Evolutionary conservation across 768 basidiomycete genomes (phyloP).

Genomic region (Trametes meyenii): DNA sequence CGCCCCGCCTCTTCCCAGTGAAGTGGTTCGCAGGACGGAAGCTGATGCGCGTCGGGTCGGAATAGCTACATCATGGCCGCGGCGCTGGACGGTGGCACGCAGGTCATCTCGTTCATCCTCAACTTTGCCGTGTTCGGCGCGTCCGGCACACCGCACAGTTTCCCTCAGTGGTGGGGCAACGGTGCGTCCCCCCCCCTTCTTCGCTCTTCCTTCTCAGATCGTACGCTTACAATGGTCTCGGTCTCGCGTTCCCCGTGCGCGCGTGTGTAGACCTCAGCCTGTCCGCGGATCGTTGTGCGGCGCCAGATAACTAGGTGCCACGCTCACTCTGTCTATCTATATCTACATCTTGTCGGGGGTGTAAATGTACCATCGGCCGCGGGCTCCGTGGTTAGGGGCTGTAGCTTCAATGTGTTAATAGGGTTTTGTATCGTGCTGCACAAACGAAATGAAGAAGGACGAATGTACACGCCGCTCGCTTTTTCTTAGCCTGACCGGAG

Average conservation of each 20-base stretch:
- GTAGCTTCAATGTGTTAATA: too few relatives aligned
- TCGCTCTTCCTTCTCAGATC: background rate
- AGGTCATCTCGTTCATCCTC: conserved; percentile 40
- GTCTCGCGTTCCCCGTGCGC: background rate
- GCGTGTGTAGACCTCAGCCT: conserved; percentile 26
- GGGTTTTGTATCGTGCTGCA: too few relatives aligned
- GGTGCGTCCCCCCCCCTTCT: conserved; percentile 13
- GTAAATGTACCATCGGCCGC: too few relatives aligned
- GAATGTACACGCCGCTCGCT: too few relatives aligned
- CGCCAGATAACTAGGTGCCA: conserved; percentile 17
- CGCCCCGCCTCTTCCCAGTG: background rate
- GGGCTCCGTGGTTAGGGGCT: too few relatives aligned
- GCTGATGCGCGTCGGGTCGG: too few relatives aligned
- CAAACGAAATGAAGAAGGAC: too few relatives aligned
- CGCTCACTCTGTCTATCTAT: background rate
- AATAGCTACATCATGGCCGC: conserved; percentile 45
- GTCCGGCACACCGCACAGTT: conserved; percentile 29
- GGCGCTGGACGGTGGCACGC: conserved; percentile 43
- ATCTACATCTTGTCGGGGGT: too few relatives aligned
- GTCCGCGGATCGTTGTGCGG: conserved; percentile 30
- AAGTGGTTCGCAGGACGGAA: too few relatives aligned
- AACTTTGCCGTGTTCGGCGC: conserved; percentile 38
- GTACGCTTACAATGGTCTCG: background rate
- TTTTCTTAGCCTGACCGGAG: too few relatives aligned
- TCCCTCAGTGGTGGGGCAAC: conserved; percentile 35